phyloP scores from a whole-genome alignment of 1,284 basidiomycete genomes.

The Clitocybe nebularis region DNA sequence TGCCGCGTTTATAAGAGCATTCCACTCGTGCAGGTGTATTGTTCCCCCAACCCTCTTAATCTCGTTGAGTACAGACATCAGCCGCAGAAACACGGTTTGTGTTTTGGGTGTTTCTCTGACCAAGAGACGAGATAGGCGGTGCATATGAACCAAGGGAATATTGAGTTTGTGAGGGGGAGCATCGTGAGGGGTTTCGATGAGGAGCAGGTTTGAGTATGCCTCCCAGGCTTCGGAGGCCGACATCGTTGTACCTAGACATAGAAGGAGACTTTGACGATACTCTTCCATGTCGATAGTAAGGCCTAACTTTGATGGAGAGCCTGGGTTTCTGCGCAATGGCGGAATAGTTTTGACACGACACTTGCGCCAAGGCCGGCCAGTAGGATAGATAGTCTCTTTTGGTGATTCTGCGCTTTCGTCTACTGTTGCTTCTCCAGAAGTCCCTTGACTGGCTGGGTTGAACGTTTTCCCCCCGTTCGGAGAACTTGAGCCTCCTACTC shows the following conservation, averaged over 20 bases:
- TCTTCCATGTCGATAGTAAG: constrained; percentile 13
- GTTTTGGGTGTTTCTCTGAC: constrained; percentile 50
- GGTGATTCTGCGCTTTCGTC: too few species aligned
- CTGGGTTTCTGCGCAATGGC: not conserved
- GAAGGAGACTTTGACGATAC: constrained; percentile 23
- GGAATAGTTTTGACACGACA: constrained; percentile 9
- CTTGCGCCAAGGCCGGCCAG: constrained; percentile 12
- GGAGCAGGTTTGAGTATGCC: constrained; percentile 46
- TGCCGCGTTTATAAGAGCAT: constrained; percentile 62
- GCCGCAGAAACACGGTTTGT: constrained; percentile 52
- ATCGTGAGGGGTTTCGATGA: constrained; percentile 27
- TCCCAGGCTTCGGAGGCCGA: constrained; percentile 53
- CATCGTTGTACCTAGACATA: constrained; percentile 34
- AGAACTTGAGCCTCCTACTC: too few species aligned
- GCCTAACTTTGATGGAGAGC: constrained; percentile 3
- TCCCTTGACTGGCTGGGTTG: too few species aligned
- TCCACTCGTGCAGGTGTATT: constrained; percentile 66
- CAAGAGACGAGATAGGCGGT: constrained; percentile 56
- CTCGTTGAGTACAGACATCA: constrained; percentile 58
- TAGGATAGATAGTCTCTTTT: too few species aligned
- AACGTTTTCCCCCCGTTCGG: too few species aligned
- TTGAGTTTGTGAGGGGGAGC: constrained; percentile 20
- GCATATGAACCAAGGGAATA: constrained; percentile 52
- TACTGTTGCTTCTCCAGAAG: too few species aligned
- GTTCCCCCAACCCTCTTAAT: constrained; percentile 49